phyloP scores from a whole-genome alignment of 2,329 filamentous ascomycete genomes.

The Neonectria coccinea region DNA sequence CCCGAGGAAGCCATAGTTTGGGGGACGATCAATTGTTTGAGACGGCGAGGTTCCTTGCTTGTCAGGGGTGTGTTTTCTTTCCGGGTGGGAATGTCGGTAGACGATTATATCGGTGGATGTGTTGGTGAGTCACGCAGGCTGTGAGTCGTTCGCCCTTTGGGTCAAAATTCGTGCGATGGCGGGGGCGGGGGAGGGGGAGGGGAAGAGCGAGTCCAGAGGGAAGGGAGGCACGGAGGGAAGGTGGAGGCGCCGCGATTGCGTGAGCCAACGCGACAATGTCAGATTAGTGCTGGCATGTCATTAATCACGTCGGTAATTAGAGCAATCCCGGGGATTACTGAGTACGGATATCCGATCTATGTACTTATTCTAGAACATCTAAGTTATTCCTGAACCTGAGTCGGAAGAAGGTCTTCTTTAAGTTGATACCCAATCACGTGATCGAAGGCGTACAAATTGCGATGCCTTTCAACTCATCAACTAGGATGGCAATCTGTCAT shows the following conservation, averaged over 20 bases:
- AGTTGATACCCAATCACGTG: not conserved
- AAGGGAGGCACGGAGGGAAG: conserved; percentile 22
- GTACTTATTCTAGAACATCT: too few relatives aligned
- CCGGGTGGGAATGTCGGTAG: not conserved
- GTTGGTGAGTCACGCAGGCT: conserved; percentile 22
- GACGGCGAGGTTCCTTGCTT: not conserved
- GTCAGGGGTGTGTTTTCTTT: not conserved
- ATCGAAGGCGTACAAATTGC: too few relatives aligned
- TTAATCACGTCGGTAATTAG: too few relatives aligned
- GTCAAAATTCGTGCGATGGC: conserved; percentile 43
- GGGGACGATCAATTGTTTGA: conserved; percentile 1
- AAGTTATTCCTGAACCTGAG: too few relatives aligned
- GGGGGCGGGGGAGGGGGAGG: conserved; percentile 41
- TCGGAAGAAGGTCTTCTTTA: not conserved
- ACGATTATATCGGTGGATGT: conserved; percentile 1
- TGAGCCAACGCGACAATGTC: conserved; percentile 6
- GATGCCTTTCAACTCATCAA: too few relatives aligned
- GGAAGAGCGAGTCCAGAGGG: not conserved
- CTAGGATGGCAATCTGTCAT: not conserved
- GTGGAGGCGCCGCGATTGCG: conserved; percentile 26
- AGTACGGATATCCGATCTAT: too few relatives aligned
- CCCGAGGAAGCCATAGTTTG: conserved; percentile 40
- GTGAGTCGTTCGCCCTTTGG: not conserved
- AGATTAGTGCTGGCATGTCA: not conserved
- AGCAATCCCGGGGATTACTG: not conserved